phyloP scores from a whole-genome alignment of 495 filamentous ascomycete species.

The Monascus purpureus region DNA sequence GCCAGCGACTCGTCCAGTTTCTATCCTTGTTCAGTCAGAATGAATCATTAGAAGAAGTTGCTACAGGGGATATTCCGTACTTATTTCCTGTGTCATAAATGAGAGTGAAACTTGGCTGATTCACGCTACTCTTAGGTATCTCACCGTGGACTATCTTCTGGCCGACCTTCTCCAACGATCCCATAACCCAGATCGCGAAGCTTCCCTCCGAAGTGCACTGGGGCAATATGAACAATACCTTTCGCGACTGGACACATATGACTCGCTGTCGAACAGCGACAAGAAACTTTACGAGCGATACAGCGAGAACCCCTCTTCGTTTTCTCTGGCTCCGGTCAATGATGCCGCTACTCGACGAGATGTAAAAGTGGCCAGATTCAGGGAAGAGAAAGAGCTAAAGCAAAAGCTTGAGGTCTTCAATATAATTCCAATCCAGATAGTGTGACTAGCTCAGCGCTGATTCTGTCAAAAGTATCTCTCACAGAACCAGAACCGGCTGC shows the following conservation, averaged over 20 bases:
- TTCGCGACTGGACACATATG: conserved; percentile 61
- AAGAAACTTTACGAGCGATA: conserved; percentile 60
- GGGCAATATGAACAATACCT: conserved; percentile 65
- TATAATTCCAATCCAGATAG: no score
- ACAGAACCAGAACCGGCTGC: conserved; percentile 42
- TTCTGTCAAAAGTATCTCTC: conserved; percentile 37
- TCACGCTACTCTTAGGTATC: conserved; percentile 36
- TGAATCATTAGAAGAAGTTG: conserved; percentile 77
- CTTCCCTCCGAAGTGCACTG: conserved; percentile 45
- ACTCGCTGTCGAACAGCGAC: conserved; percentile 51
- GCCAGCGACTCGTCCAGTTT: conserved; percentile 49
- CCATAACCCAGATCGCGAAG: conserved; percentile 43
- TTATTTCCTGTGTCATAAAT: conserved; percentile 18
- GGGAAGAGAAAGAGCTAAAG: conserved; percentile 76
- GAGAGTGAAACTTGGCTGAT: conserved; percentile 11
- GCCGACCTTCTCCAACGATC: conserved; percentile 51
- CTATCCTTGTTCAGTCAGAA: conserved; percentile 81
- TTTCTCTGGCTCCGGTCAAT: conserved; percentile 50
- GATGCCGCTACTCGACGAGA: conserved; percentile 64
- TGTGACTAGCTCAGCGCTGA: conserved; percentile 10
- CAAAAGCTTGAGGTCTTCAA: conserved; percentile 68
- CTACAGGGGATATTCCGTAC: conserved; percentile 71
- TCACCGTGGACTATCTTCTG: conserved; percentile 52
- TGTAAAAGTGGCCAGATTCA: conserved; percentile 75
- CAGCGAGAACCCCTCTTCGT: conserved; percentile 46